phyloP scores from a whole-genome alignment of 108 stramenopile genomes.

The Discostella pseudostelligera region DNA sequence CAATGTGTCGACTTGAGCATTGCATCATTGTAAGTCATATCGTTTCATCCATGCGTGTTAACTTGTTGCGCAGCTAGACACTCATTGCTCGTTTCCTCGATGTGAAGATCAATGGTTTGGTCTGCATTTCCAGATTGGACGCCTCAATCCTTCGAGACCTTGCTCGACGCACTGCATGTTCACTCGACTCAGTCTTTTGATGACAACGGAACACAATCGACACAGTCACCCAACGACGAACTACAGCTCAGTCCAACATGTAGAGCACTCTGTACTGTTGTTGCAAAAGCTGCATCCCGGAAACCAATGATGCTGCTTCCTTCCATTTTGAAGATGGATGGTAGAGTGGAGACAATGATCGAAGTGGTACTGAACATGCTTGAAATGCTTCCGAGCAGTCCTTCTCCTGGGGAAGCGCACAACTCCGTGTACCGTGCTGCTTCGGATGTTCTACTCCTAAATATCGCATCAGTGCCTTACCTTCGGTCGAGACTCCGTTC shows the following conservation, averaged over 20 bases:
- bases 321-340: constrained; percentile 10
- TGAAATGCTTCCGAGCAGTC: constrained; percentile 15
- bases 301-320: constrained; percentile 16
- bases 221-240: background rate
- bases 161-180: constrained; percentile 17
- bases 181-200: background rate
- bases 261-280: constrained; percentile 11
- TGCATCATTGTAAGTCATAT: constrained; percentile 19
- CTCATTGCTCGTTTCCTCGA: background rate
- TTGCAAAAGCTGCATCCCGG: constrained; percentile 16
- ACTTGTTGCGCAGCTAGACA: background rate
- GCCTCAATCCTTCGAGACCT: constrained; percentile 4
- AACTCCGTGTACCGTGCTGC: constrained; percentile 7
- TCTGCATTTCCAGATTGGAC: constrained; percentile 8
- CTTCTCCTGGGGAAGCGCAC: constrained; percentile 1
- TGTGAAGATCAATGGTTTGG: constrained; percentile 10
- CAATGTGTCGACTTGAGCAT: constrained; percentile 23
- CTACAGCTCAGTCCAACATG: constrained; percentile 5
- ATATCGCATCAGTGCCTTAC: constrained; percentile 10
- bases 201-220: background rate
- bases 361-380: constrained; percentile 22
- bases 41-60: background rate
- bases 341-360: constrained; percentile 4
- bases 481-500: constrained; percentile 9
- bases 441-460: constrained; percentile 3